A percentile compares a stretch with the other conserved stretches of the same genome.
phyloP scores from a whole-genome alignment of 2,329 filamentous ascomycete genomes.

The Domatiomyces catenatus region DNA sequence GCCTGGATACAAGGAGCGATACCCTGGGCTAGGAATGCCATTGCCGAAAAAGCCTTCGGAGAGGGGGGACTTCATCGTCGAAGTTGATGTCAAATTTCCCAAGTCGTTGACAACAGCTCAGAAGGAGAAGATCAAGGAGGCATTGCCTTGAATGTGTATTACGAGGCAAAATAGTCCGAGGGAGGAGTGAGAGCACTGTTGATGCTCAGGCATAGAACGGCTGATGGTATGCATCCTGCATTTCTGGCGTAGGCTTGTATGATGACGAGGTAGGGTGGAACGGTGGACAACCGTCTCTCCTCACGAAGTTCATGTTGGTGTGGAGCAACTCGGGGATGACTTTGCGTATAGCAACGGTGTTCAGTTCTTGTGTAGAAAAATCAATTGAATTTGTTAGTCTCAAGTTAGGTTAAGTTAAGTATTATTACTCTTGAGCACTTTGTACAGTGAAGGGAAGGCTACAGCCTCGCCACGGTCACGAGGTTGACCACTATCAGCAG shows the following conservation, averaged over 20 bases:
- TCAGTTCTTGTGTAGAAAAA: background rate
- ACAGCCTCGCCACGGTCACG: too few relatives aligned
- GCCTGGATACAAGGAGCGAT: conserved; percentile 66
- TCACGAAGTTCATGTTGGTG: background rate
- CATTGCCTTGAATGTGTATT: conserved; percentile 34
- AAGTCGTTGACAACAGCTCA: conserved; percentile 58
- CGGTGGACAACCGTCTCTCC: background rate
- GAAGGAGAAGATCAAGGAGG: conserved; percentile 66
- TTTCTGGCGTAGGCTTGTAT: background rate
- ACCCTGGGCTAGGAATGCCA: conserved; percentile 82
- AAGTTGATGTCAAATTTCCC: conserved; percentile 87
- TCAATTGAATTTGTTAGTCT: background rate
- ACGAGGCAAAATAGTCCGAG: background rate
- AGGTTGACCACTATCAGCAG: background rate
- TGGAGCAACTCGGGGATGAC: background rate
- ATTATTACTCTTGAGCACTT: too few relatives aligned
- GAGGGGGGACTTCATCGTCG: conserved; percentile 75
- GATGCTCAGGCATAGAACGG: background rate
- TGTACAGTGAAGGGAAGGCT: too few relatives aligned
- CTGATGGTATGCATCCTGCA: background rate
- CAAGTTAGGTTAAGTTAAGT: background rate
- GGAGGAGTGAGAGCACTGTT: background rate
- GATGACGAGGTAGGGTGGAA: background rate
- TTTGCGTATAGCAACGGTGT: background rate
- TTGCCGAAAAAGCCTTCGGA: conserved; percentile 75